phyloP scores from a whole-genome alignment of 495 filamentous ascomycete genomes.

The Rhypophila decipiens region DNA sequence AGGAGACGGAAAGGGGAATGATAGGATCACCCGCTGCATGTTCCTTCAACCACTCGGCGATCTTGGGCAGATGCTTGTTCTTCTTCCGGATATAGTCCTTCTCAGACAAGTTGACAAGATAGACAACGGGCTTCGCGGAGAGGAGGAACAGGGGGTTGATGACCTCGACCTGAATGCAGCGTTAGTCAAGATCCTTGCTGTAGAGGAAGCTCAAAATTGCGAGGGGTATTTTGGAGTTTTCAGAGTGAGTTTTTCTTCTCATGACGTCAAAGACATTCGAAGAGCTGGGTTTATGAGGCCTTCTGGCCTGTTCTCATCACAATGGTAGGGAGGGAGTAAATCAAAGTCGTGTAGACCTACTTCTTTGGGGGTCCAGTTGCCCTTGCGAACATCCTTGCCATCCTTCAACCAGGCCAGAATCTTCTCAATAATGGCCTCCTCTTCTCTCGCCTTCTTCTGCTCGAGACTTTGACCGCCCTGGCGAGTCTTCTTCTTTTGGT shows the following conservation, averaged over 20 bases:
- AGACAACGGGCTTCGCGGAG: conserved; percentile 95
- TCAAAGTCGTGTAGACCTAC: conserved; percentile 50
- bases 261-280: conserved; percentile 80
- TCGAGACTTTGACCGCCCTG: conserved; percentile 93
- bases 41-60: conserved; percentile 89
- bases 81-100: conserved; percentile 97
- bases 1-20: conserved; percentile 84
- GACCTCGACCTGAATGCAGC: conserved; percentile 71
- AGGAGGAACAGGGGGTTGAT: conserved; percentile 97
- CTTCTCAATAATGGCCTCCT: conserved; percentile 87
- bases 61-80: conserved; percentile 95
- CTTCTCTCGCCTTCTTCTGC: conserved; percentile 96
- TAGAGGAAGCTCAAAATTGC: too few species aligned
- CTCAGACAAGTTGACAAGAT: conserved; percentile 94
- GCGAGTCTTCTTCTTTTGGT: conserved; percentile 82
- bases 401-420: conserved; percentile 72
- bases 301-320: conserved; percentile 98
- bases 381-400: conserved; percentile 88
- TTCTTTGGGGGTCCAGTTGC: conserved; percentile 90
- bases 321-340: conserved; percentile 22
- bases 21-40: conserved; percentile 82
- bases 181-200: conserved; percentile 27
- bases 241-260: conserved; percentile 66
- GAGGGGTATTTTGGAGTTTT: conserved; percentile 24
- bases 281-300: conserved; percentile 99